phyloP scores from a whole-genome alignment of 306 rosid genomes.

The Inga laurina region DNA sequence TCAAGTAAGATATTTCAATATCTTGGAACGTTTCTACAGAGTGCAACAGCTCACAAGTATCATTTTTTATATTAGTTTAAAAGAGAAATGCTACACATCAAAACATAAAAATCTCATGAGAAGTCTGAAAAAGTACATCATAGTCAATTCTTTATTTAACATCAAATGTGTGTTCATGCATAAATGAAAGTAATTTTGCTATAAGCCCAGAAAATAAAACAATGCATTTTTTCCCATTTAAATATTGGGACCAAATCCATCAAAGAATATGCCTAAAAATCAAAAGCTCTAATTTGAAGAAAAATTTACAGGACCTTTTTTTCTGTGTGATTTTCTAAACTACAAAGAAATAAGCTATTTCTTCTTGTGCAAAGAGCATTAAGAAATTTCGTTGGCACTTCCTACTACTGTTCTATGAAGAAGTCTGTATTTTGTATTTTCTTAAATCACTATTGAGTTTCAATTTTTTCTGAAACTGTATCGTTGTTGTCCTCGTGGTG shows the following conservation, averaged over 20 bases:
- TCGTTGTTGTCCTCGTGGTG: background rate
- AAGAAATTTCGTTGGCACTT: slow-evolving; percentile 33
- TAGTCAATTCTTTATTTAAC: background rate
- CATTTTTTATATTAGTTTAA: background rate
- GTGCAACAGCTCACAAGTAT: background rate
- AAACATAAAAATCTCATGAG: background rate
- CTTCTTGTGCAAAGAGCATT: slow-evolving; percentile 27
- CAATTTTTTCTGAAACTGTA: slow-evolving; percentile 36
- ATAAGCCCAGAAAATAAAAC: slow-evolving; percentile 23
- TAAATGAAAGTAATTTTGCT: slow-evolving; percentile 2
- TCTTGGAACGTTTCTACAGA: background rate
- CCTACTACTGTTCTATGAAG: slow-evolving; percentile 25
- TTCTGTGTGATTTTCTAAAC: slow-evolving; percentile 46
- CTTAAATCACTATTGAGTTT: slow-evolving; percentile 32
- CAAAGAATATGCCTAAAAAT: slow-evolving; percentile 54
- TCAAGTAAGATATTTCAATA: too few relatives aligned
- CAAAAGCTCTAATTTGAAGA: slow-evolving; percentile 24
- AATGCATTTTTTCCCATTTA: slow-evolving; percentile 31
- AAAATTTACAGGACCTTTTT: slow-evolving; percentile 45
- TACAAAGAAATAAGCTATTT: slow-evolving; percentile 28
- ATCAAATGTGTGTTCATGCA: slow-evolving; percentile 10
- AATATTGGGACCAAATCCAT: slow-evolving; percentile 42
- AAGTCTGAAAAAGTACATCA: background rate
- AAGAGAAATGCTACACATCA: background rate
- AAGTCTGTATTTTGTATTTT: slow-evolving; percentile 7